Base-by-base conservation (phyloP, 1,284 basidiomycete genomes). In the Dichomitus squalens region DNA sequence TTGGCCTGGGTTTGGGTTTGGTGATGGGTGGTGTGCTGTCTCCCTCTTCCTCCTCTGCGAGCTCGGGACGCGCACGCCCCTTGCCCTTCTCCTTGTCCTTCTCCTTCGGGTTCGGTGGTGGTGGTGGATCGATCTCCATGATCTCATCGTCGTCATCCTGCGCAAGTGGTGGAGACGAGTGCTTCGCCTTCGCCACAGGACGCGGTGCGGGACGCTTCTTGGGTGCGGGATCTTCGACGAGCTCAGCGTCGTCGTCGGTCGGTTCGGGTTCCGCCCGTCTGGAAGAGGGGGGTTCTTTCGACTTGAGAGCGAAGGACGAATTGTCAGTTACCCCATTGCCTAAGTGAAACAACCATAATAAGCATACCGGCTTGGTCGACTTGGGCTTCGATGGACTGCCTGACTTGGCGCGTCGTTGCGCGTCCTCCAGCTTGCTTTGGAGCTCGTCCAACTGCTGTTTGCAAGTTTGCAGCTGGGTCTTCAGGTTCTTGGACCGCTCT, bases 401-500 rank as follows among this genome's bases (percentile, higher is more conserved):
- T 9, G 21, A 33, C n/a, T 34, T 51, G n/a, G 44, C 18, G 3
- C 20, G 44, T 12, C 29, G 44, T 33, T 51, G 48, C 1, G 46
- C 52, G 6, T 49, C 29, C n/a, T 46, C 51, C 16, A 54, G 48
- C 48, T 55, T 49, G 11, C 53, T 31, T 47, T 48, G 53, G 6
- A 61, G 40, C 41, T 63, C 62, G 25, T 61, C 56, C 2, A 63
- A 39, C 9, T 56, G 60, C 20, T 57, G 27, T 36, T 55, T 58
- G 52, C 76, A 73, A 29, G 66, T 61, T 34, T 78, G 75, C 5
- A 83, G 66, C 33, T 78, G 76, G 3, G 64, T 64, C 60, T 77
- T 71, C 27, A 87, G 73, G 50, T 77, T 75, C 35, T 75, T 66
- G 18, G 81, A 68, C 59, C 77, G 73, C 34, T 64, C 70, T 50